Conservation (phyloP, 208 protist genomes). For the Wallacemonas rigidus region DNA sequence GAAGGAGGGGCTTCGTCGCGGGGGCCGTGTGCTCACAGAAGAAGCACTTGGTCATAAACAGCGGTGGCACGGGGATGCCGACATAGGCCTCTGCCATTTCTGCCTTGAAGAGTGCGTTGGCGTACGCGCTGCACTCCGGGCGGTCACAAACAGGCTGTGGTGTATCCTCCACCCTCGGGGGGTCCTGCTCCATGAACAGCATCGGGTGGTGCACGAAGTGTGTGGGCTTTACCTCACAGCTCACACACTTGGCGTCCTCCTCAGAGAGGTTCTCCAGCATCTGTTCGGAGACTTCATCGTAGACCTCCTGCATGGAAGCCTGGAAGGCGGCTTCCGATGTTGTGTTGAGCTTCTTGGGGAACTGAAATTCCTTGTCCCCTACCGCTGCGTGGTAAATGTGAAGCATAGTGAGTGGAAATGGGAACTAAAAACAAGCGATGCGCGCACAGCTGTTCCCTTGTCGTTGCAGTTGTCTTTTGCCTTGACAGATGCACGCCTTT, state of each 20-base stretch:
- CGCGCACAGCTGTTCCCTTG: background rate
- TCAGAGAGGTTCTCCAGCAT: slow-evolving; percentile 46
- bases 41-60: slow-evolving; percentile 41
- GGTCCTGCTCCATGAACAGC: slow-evolving; percentile 44
- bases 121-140: slow-evolving; percentile 34
- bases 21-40: slow-evolving; percentile 25
- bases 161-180: slow-evolving; percentile 57
- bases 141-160: slow-evolving; percentile 48
- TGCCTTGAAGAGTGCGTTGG: slow-evolving; percentile 40
- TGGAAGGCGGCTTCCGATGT: slow-evolving; percentile 11
- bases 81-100: slow-evolving; percentile 47
- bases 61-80: slow-evolving; percentile 19
- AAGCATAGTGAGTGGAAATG: slow-evolving; percentile 33
- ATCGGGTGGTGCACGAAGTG: slow-evolving; percentile 67
- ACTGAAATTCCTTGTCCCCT: slow-evolving; percentile 64
- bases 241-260: slow-evolving; percentile 42
- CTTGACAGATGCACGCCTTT: too few species aligned
- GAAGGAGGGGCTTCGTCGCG: slow-evolving; percentile 32
- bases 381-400: slow-evolving; percentile 61
- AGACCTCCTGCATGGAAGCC: slow-evolving; percentile 28
- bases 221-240: slow-evolving; percentile 35
- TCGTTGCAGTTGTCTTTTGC: background rate
- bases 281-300: slow-evolving; percentile 42
- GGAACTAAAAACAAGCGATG: slow-evolving; percentile 7
- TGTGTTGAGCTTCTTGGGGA: slow-evolving; percentile 45